Base-by-base conservation (phyloP, 306 rosid species). In the Cucurbita moschata region DNA sequence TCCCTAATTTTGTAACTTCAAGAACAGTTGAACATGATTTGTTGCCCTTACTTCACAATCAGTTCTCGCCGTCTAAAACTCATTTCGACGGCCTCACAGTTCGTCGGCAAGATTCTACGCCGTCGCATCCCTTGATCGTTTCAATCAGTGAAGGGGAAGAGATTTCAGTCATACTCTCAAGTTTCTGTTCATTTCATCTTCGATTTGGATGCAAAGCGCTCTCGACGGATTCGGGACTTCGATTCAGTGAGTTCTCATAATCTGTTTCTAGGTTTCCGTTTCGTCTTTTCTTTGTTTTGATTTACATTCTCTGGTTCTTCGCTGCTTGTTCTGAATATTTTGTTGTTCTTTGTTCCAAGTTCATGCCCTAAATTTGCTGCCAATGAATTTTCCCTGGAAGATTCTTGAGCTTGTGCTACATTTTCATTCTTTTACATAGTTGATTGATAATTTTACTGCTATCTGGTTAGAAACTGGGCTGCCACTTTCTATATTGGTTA, bases 231-330 rank as follows among this genome's bases (percentile, higher is more conserved):
- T 66, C 23, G 54, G 40, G 21, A 13, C 3, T 46, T 19, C 72
- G 44, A 66, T 66, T 66, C 72, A 66, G 72, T 66, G 72, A 66
- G 72, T 50, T 50, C 40, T 50, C 74, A 9, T 70, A 14, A 23
- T 70, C 46, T 47, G 59, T 70, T 70, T 70, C 16, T 37, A 43
- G 44, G 55, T 53, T 50, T 70, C 50, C 43, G 53, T 68, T 67
- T 47, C 4, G 10, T 44, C 40, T 5, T 67, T 67, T 10, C 1
- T 65, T 6, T 65, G 5, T 11, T 42, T 44, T 19, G n/a, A 10
- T 19, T 19, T 66, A 4, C 49, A 19, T 68, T 68, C 19, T 19
- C 3, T 26, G 12, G 9, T 68, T 21, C 55, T 67, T 67, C 40
- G 37, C 40, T 67, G 55, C 12, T 47, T 5, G 21, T 43, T 44